Conservation (phyloP, 139 green algal genomes). For the Edaphochlamys debaryana region DNA sequence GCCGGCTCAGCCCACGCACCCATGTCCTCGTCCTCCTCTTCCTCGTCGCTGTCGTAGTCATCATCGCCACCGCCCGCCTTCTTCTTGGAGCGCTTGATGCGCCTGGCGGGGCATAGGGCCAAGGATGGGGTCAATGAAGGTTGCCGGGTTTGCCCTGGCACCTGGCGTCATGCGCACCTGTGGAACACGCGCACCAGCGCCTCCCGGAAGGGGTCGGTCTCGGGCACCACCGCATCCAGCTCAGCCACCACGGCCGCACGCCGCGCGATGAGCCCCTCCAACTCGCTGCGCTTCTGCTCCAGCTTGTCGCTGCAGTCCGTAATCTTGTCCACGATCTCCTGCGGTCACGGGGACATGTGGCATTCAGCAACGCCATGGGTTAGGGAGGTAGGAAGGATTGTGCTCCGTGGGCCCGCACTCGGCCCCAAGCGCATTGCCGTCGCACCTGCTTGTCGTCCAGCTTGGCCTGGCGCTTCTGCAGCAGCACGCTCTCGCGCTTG, state of each 20-base stretch:
- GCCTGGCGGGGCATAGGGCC: too few relatives aligned
- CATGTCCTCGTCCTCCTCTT: conserved; percentile 56
- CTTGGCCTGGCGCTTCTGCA: conserved; percentile 67
- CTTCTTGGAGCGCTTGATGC: conserved; percentile 82
- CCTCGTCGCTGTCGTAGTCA: conserved; percentile 56
- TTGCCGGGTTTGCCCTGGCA: too few relatives aligned
- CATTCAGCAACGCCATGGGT: too few relatives aligned
- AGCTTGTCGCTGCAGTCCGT: conserved; percentile 57
- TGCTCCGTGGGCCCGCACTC: too few relatives aligned
- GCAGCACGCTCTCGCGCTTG: conserved; percentile 71
- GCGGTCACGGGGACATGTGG: too few relatives aligned
- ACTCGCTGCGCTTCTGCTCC: conserved; percentile 64
- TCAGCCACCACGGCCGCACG: conserved; percentile 46
- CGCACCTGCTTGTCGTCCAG: conserved; percentile 61
- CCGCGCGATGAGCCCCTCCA: conserved; percentile 57
- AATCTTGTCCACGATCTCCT: conserved; percentile 66
- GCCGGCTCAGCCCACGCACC: neutral
- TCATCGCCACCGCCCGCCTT: conserved; percentile 46
- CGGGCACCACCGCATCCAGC: conserved; percentile 61
- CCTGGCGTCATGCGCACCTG: too few relatives aligned
- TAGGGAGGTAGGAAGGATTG: too few relatives aligned
- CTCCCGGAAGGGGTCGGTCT: conserved; percentile 67
- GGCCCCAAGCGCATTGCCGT: too few relatives aligned
- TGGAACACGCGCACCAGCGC: conserved; percentile 76
- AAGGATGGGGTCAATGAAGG: too few relatives aligned